Evolutionary conservation across 148 eudicot species (phyloP).

Genomic region (Fagopyrum homotropicum): DNA sequence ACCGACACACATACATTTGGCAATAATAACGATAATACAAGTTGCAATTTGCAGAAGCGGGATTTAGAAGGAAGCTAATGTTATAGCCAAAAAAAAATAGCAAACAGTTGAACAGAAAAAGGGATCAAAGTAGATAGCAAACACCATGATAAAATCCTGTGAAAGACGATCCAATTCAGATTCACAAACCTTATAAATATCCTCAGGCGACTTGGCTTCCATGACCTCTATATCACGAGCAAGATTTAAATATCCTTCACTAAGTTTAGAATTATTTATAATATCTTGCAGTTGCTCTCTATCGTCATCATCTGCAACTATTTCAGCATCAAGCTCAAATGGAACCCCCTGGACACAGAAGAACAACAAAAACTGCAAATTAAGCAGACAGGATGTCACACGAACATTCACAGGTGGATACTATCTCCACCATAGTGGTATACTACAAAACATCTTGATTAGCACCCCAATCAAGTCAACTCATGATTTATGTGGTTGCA

Average conservation of each 20-base stretch:
- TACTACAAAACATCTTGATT: background rate
- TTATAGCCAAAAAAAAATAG: background rate
- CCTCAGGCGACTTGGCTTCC: constrained; percentile 96
- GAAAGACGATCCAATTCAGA: background rate
- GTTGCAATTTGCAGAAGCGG: background rate
- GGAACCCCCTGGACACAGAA: constrained; percentile 47
- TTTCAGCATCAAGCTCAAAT: constrained; percentile 69
- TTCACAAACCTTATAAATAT: constrained; percentile 72
- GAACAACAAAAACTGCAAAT: background rate
- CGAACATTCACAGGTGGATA: background rate
- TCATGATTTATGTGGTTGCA: background rate
- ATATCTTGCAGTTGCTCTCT: constrained; percentile 75
- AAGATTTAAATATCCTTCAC: constrained; percentile 91
- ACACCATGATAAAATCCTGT: background rate
- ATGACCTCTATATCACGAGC: constrained; percentile 99
- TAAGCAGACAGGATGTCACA: background rate
- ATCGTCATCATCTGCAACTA: constrained; percentile 57
- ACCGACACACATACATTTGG: background rate
- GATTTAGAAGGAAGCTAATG: background rate
- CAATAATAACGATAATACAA: background rate
- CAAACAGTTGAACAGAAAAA: background rate
- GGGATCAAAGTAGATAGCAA: background rate
- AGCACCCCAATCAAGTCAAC: background rate
- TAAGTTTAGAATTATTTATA: constrained; percentile 59
- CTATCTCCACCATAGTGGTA: background rate